Conservation (phyloP, 2,329 filamentous ascomycete species). For the Endoconidiophora laricicola region DNA sequence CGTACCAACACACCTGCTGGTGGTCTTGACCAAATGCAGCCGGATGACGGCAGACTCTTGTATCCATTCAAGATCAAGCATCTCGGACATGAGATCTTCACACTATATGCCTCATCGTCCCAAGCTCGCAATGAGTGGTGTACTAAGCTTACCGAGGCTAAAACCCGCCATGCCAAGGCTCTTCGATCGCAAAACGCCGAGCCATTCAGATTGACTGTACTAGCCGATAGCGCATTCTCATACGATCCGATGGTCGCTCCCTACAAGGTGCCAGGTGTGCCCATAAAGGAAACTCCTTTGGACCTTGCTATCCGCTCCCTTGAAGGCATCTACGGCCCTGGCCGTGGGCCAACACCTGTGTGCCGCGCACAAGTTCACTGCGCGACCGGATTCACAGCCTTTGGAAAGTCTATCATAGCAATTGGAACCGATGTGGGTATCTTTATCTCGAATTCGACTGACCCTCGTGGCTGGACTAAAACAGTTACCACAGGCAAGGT, state of each 20-base stretch:
- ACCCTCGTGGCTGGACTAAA: conserved; percentile 81
- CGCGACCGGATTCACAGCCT: conserved; percentile 73
- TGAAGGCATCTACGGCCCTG: conserved; percentile 57
- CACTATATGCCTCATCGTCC: conserved; percentile 64
- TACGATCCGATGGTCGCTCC: conserved; percentile 49
- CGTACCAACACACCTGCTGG: conserved; percentile 17
- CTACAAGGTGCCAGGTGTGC: conserved; percentile 47
- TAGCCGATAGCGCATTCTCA: conserved; percentile 82
- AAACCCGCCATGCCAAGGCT: conserved; percentile 80
- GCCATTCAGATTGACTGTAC: conserved; percentile 78
- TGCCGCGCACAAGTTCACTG: conserved; percentile 84
- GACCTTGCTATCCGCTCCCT: conserved; percentile 82
- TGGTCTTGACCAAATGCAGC: conserved; percentile 25
- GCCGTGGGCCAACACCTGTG: conserved; percentile 55
- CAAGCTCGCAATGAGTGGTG: conserved; percentile 77
- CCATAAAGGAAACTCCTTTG: conserved; percentile 78
- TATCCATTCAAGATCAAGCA: conserved; percentile 96
- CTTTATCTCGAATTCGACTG: conserved; percentile 72
- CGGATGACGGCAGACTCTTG: conserved; percentile 60
- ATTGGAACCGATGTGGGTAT: conserved; percentile 93
- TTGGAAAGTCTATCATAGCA: conserved; percentile 73
- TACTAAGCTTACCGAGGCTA: conserved; percentile 82
- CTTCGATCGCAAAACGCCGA: conserved; percentile 87
- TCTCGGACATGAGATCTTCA: conserved; percentile 84
- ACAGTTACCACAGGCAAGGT: conserved; percentile 62